Percentiles rank a stretch among this genome's conserved stretches.
Conservation (phyloP, 1,284 basidiomycete species). For the Sanghuangporus weigelae region DNA sequence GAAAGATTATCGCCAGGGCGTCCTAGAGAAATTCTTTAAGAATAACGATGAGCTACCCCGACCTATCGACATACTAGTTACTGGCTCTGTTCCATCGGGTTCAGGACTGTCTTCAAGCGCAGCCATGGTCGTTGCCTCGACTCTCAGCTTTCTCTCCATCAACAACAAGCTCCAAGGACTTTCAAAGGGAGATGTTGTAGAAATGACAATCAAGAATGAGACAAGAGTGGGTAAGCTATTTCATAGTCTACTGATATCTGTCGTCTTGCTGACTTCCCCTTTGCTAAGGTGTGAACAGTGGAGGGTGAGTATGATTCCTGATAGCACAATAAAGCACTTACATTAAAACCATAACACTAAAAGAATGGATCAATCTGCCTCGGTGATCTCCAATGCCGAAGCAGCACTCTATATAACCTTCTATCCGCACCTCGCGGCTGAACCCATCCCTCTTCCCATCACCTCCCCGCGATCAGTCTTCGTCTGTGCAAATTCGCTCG, state of each 20-base stretch:
- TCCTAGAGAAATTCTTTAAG: conserved; percentile 61
- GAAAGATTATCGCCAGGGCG: conserved; percentile 47
- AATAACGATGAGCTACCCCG: conserved; percentile 35
- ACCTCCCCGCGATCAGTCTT: conserved; percentile 50
- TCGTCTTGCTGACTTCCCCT: neutral
- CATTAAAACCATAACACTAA: neutral
- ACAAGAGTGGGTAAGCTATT: conserved; percentile 62
- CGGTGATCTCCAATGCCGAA: conserved; percentile 64
- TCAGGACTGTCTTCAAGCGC: conserved; percentile 81
- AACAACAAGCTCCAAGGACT: conserved; percentile 60
- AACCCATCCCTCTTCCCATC: conserved; percentile 56
- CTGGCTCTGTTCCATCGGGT: conserved; percentile 77
- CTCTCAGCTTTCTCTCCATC: conserved; percentile 69
- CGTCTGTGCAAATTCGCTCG: conserved; percentile 80
- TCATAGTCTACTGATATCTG: conserved; percentile 1
- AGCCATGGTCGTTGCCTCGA: conserved; percentile 82
- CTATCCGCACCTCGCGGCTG: conserved; percentile 67
- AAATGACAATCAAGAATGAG: conserved; percentile 78
- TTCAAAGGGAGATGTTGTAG: conserved; percentile 67
- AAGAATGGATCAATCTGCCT: conserved; percentile 83
- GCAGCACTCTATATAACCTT: conserved; percentile 79
- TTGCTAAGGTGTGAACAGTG: conserved; percentile 57
- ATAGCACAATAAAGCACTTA: neutral
- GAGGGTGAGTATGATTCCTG: conserved; percentile 45
- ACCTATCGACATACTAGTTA: conserved; percentile 65